These are phyloP conservation scores for Mortierella sp. DNA, from an alignment of 371 early-diverging fungal species.

Conservation along the genomic window DNA sequence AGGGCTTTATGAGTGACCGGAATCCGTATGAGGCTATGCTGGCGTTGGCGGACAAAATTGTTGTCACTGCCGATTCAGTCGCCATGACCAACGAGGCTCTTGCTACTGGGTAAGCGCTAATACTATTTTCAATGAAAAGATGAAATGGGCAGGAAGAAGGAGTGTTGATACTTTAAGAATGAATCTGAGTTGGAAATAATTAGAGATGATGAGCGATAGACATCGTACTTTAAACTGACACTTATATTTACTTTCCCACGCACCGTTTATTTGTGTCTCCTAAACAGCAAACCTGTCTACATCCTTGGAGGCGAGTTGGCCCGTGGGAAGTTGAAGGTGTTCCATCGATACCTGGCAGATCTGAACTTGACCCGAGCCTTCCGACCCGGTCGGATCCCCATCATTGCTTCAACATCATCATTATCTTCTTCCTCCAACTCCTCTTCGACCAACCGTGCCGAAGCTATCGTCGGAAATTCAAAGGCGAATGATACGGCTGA, in stretches of 20 bases:
- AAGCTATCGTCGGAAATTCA: background rate
- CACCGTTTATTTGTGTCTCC: background rate
- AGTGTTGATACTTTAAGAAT: background rate
- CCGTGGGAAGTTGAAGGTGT: slow-evolving; percentile 54
- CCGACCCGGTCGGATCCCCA: slow-evolving; percentile 46
- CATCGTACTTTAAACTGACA: slow-evolving; percentile 1
- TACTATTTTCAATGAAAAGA: background rate
- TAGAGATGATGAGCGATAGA: background rate
- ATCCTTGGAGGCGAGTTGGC: slow-evolving; percentile 50
- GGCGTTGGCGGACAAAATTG: slow-evolving; percentile 51
- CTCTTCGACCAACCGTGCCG: background rate
- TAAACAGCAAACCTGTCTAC: slow-evolving; percentile 46
- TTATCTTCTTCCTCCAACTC: background rate
- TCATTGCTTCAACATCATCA: background rate
- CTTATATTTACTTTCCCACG: background rate
- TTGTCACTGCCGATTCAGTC: slow-evolving; percentile 53
- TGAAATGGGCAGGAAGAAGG: background rate
- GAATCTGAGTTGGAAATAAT: background rate
- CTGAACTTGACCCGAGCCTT: slow-evolving; percentile 38
- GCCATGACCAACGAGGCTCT: slow-evolving; percentile 55
- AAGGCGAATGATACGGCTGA: slow-evolving; percentile 29
- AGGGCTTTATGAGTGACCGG: slow-evolving; percentile 16
- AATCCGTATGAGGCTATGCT: slow-evolving; percentile 53
- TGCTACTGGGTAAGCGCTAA: slow-evolving; percentile 39
- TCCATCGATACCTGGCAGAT: slow-evolving; percentile 43